These are phyloP conservation scores for Geoglossum glabrum DNA, from an alignment of 495 filamentous ascomycete species.

Conservation along the genomic window DNA sequence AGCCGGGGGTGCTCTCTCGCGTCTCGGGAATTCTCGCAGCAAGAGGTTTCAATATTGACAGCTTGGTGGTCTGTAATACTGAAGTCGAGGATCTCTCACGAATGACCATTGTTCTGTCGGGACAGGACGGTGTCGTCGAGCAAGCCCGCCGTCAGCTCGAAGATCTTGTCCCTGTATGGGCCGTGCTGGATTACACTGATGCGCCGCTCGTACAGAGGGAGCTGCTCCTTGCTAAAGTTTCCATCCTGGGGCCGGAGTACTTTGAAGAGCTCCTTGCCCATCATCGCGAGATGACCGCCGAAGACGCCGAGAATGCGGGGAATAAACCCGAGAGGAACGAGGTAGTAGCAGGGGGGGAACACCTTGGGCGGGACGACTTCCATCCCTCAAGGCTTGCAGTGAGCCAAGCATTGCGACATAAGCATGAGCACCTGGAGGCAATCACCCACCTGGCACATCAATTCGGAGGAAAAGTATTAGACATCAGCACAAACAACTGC, in stretches of 20 bases:
- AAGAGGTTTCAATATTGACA: slow-evolving; percentile 97
- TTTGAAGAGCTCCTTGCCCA: slow-evolving; percentile 91
- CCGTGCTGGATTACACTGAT: slow-evolving; percentile 85
- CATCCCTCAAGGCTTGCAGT: slow-evolving; percentile 69
- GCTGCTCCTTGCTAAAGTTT: slow-evolving; percentile 87
- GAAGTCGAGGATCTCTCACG: slow-evolving; percentile 94
- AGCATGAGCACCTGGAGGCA: slow-evolving; percentile 87
- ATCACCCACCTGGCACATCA: slow-evolving; percentile 94
- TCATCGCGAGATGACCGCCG: slow-evolving; percentile 54
- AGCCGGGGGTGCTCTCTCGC: slow-evolving; percentile 88
- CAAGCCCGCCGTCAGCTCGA: slow-evolving; percentile 90
- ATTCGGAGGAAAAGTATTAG: slow-evolving; percentile 90
- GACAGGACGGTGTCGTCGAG: slow-evolving; percentile 93
- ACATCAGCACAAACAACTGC: slow-evolving; percentile 95
- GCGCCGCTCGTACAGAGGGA: slow-evolving; percentile 92
- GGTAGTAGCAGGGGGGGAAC: not conserved
- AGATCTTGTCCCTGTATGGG: slow-evolving; percentile 95
- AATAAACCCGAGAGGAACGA: slow-evolving; percentile 16
- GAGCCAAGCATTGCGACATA: slow-evolving; percentile 78
- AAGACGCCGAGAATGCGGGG: slow-evolving; percentile 14
- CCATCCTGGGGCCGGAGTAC: slow-evolving; percentile 87
- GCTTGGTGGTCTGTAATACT: slow-evolving; percentile 88
- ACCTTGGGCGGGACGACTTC: slow-evolving; percentile 35
- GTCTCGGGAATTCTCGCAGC: slow-evolving; percentile 93
- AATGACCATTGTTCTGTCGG: slow-evolving; percentile 94